Base-by-base conservation (phyloP, 495 filamentous ascomycete genomes). In the Parmelia sp. region DNA sequence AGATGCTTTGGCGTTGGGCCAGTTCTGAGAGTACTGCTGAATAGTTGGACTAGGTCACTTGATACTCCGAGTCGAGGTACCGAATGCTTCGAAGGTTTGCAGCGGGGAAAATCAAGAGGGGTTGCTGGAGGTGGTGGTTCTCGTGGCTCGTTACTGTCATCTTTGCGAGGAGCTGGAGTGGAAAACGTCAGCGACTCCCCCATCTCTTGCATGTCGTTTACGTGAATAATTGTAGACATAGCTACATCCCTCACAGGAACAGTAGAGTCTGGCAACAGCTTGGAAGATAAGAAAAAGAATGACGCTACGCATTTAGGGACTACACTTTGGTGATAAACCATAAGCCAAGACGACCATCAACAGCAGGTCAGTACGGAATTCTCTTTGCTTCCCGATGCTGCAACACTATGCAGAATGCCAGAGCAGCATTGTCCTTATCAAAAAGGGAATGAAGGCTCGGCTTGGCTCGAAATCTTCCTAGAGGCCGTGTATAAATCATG, bases 1-100 rank as follows among this genome's bases (percentile, higher is more conserved):
- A 87, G 73, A 49, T 82, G 78, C 31, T 83, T 72, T 33, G 72
- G 53, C 25, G 71, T 69, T 83, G 83, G 51, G 79, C 77, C 17
- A 80, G 80, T 69, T 40, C 78, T 82, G 66, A 78, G 75, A 61
- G 86, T 78, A n/a, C 69, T 74, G 44, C 74, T 70, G 61, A 86
- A 79, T 7, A 78, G 71, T 29, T 66, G 58, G 51, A 74, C 68
- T 7, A 86, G 70, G 33, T 76, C 71, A 47, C 67, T 65, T 29
- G 77, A n/a, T 23, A 47, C 29, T 0, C 25, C 33, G 40, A 68
- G 44, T 66, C 61, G 75, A 70, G 23, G 65, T 47, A n/a, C 73
- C 67, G 39, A 70, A 40, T 33, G 62, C 29, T 71, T 67, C 56
- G 72, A 69, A n/a, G 76, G 71, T 17, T 66, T 64, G 66, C 80